Percentiles rank a stretch among this genome's conserved stretches.
Conservation (phyloP, 805 yeast species). For the Saccharomyces jurei region DNA sequence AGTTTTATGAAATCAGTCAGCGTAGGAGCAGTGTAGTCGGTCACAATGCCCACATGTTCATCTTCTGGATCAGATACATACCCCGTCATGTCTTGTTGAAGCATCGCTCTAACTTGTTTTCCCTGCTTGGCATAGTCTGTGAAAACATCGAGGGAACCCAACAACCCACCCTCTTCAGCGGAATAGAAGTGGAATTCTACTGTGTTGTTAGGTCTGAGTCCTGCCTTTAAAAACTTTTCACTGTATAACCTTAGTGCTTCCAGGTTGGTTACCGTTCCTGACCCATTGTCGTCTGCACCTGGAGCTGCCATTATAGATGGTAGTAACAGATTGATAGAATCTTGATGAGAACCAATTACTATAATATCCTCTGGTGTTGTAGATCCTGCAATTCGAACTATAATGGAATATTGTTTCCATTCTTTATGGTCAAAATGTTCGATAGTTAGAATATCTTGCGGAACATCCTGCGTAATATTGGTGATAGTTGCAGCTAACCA, state of each 20-base stretch:
- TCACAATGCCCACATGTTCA: conserved; percentile 69
- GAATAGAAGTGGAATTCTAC: conserved; percentile 91
- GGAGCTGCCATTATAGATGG: conserved; percentile 71
- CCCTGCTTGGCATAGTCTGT: conserved; percentile 37
- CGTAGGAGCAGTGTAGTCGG: conserved; percentile 52
- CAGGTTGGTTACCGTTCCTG: conserved; percentile 72
- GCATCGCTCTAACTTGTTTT: conserved; percentile 63
- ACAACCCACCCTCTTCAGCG: conserved; percentile 88
- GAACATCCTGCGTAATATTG: conserved; percentile 20
- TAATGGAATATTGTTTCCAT: conserved; percentile 74
- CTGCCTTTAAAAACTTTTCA: conserved; percentile 18
- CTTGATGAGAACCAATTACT: conserved; percentile 85
- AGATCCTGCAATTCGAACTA: conserved; percentile 54
- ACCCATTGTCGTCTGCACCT: conserved; percentile 93
- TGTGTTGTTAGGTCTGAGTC: conserved; percentile 55
- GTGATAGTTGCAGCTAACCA: conserved; percentile 54
- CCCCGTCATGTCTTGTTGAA: conserved; percentile 95
- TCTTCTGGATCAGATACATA: conserved; percentile 48
- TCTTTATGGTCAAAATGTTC: conserved; percentile 48
- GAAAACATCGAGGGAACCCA: conserved; percentile 80
- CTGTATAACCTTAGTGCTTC: conserved; percentile 65
- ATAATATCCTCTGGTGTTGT: conserved; percentile 39
- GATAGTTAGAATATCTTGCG: conserved; percentile 35
- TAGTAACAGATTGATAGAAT: conserved; percentile 65
- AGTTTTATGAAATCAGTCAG: conserved; percentile 56